phyloP scores from a whole-genome alignment of 2,329 filamentous ascomycete genomes.

The Nemania diffusa region DNA sequence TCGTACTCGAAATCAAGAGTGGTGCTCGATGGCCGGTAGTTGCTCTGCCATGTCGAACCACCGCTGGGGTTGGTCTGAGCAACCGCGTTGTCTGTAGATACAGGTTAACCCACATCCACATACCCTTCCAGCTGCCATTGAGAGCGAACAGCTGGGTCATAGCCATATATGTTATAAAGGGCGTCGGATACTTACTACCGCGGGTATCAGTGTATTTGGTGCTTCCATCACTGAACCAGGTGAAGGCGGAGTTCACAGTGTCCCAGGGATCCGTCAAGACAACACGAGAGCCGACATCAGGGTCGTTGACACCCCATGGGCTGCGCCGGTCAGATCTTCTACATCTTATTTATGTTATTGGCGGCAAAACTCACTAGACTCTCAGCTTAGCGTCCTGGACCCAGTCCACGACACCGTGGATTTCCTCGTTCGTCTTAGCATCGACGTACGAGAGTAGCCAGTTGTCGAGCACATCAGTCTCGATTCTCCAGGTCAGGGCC shows the following conservation, averaged over 20 bases:
- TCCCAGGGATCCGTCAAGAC: constrained; percentile 62
- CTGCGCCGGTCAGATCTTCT: constrained; percentile 41
- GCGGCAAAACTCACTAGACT: constrained; percentile 58
- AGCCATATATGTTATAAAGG: background rate
- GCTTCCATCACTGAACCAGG: constrained; percentile 62
- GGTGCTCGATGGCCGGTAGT: constrained; percentile 60
- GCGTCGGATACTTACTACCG: constrained; percentile 54
- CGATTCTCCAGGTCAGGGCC: constrained; percentile 65
- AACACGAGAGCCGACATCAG: constrained; percentile 58
- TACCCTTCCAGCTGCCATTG: background rate
- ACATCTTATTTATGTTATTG: background rate
- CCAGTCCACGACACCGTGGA: constrained; percentile 67
- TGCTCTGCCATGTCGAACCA: constrained; percentile 56
- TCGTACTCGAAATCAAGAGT: constrained; percentile 59
- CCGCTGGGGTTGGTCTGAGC: constrained; percentile 63
- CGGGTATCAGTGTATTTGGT: constrained; percentile 62
- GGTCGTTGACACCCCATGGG: constrained; percentile 66
- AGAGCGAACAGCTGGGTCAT: background rate
- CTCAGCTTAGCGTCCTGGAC: constrained; percentile 65
- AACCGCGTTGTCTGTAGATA: constrained; percentile 60
- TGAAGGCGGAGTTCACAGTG: constrained; percentile 58
- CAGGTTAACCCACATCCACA: constrained; percentile 6
- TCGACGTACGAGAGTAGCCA: constrained; percentile 70
- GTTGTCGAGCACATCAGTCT: constrained; percentile 66
- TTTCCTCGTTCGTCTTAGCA: constrained; percentile 56